Conservation (phyloP, 2,329 filamentous ascomycete genomes). For the Monosporascus sp. region DNA sequence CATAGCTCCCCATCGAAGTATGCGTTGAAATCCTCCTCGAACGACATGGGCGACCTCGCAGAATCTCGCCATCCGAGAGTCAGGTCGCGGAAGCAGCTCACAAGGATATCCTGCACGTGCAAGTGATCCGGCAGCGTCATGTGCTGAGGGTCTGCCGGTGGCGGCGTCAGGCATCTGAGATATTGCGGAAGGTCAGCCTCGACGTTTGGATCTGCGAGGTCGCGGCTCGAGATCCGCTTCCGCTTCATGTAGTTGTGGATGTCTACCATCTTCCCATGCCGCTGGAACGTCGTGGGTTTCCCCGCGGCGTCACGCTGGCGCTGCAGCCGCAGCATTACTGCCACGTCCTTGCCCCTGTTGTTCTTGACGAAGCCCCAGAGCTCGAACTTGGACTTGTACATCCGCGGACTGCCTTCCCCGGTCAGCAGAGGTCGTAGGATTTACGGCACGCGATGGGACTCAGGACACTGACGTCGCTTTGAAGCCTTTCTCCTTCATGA, state of each 20-base stretch:
- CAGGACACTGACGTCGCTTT: constrained; percentile 15
- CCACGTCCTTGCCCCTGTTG: constrained; percentile 18
- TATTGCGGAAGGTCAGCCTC: constrained; percentile 12
- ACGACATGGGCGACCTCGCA: constrained; percentile 4
- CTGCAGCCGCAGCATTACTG: constrained; percentile 17
- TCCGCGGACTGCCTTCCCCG: constrained; percentile 8
- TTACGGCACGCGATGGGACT: background rate
- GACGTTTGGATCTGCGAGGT: constrained; percentile 6
- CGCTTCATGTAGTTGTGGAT: constrained; percentile 18
- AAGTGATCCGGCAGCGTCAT: constrained; percentile 14
- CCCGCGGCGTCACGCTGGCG: constrained; percentile 16
- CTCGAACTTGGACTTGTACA: constrained; percentile 20
- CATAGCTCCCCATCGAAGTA: constrained; percentile 15
- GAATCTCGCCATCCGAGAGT: constrained; percentile 12
- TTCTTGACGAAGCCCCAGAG: constrained; percentile 22
- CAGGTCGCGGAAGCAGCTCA: constrained; percentile 14
- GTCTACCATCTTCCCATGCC: constrained; percentile 19
- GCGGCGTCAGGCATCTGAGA: constrained; percentile 14
- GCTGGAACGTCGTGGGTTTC: constrained; percentile 16
- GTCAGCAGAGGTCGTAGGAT: background rate
- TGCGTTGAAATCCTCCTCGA: constrained; percentile 10
- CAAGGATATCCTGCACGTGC: constrained; percentile 14
- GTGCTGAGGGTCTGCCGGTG: constrained; percentile 10
- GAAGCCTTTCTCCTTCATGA: constrained; percentile 16
- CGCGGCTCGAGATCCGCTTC: constrained; percentile 11